phyloP scores from a whole-genome alignment of 1,139 yeast genomes.

The Blastobotrys malaysiensis region DNA sequence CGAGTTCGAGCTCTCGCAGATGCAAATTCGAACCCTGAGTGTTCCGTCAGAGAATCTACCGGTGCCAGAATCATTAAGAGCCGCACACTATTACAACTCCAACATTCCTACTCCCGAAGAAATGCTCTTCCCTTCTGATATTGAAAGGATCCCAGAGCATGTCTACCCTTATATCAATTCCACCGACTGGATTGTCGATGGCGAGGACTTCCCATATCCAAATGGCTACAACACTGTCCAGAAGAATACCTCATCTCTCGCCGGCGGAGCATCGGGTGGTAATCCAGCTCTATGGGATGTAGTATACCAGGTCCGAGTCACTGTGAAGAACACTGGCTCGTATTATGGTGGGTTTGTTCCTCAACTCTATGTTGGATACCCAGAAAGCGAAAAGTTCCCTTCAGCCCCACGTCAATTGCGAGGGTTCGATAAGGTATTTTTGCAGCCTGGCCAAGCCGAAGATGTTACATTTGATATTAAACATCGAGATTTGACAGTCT shows the following conservation, averaged over 20 bases:
- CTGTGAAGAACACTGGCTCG: constrained; percentile 48
- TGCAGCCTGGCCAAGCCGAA: constrained; percentile 42
- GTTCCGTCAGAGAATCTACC: not conserved
- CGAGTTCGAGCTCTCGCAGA: constrained; percentile 37
- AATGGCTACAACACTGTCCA: constrained; percentile 43
- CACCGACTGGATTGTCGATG: constrained; percentile 1
- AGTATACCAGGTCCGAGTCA: constrained; percentile 46
- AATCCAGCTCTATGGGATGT: constrained; percentile 43
- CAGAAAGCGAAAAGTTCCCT: constrained; percentile 36
- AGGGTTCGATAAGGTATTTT: constrained; percentile 54
- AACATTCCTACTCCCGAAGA: constrained; percentile 41
- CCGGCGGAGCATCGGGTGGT: constrained; percentile 59
- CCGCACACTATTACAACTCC: constrained; percentile 14
- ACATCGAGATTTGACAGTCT: constrained; percentile 52
- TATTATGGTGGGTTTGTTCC: constrained; percentile 50
- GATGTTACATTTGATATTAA: constrained; percentile 44
- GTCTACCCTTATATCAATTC: constrained; percentile 29
- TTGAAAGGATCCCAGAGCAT: constrained; percentile 18
- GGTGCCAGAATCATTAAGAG: not conserved
- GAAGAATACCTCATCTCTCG: constrained; percentile 38
- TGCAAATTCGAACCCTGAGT: constrained; percentile 24
- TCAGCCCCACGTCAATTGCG: constrained; percentile 51
- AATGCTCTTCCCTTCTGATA: constrained; percentile 39
- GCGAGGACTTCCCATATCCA: constrained; percentile 45
- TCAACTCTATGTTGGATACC: constrained; percentile 55